phyloP scores from a whole-genome alignment of 2,329 filamentous ascomycete species.

The Alternaria dauci region DNA sequence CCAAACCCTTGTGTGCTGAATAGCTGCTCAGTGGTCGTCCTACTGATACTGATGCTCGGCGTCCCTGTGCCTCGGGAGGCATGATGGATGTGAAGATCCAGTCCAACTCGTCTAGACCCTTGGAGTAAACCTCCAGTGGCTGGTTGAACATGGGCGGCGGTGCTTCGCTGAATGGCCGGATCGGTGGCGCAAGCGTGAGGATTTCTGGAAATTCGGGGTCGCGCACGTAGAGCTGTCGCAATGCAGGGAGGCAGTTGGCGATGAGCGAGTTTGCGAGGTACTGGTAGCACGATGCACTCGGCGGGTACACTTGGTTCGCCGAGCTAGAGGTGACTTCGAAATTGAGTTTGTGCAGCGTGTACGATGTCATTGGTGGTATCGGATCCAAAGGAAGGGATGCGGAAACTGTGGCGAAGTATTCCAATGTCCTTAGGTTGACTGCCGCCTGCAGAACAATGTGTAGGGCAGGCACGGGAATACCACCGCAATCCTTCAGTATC shows the following conservation, averaged over 20 bases:
- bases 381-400: slow-evolving; percentile 65
- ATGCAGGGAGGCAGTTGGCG: slow-evolving; percentile 74
- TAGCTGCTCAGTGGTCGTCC: slow-evolving; percentile 58
- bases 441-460: slow-evolving; percentile 68
- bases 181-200: slow-evolving; percentile 75
- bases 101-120: slow-evolving; percentile 71
- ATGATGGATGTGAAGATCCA: slow-evolving; percentile 72
- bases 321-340: slow-evolving; percentile 79
- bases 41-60: slow-evolving; percentile 51
- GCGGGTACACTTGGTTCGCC: slow-evolving; percentile 63
- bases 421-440: slow-evolving; percentile 65
- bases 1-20: slow-evolving; percentile 56
- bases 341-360: slow-evolving; percentile 74
- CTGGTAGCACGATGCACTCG: slow-evolving; percentile 74
- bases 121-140: slow-evolving; percentile 69
- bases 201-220: slow-evolving; percentile 84
- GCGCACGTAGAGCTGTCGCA: slow-evolving; percentile 83
- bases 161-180: slow-evolving; percentile 59
- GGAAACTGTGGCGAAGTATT: slow-evolving; percentile 64
- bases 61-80: slow-evolving; percentile 56
- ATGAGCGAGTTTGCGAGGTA: slow-evolving; percentile 88
- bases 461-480: slow-evolving; percentile 70
- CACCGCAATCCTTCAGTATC: slow-evolving; percentile 72
- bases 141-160: slow-evolving; percentile 59
- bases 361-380: slow-evolving; percentile 72